Conservation (phyloP, 208 protist genomes). For the Giardia duodenalis region DNA sequence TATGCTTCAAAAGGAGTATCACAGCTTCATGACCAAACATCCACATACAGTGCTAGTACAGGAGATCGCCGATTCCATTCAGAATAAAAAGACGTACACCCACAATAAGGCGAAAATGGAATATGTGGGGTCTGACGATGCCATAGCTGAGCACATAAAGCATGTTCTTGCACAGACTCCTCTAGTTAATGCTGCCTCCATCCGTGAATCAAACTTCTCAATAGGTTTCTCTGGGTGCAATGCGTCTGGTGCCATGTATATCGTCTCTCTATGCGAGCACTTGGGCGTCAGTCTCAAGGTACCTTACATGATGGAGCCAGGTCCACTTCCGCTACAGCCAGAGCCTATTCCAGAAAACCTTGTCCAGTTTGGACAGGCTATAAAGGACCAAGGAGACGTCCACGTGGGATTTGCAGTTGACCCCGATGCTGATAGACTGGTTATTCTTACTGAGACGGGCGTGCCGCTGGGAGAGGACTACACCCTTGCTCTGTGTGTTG, state of each 20-base stretch:
- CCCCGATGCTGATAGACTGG: constrained; percentile 57
- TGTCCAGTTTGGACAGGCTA: constrained; percentile 45
- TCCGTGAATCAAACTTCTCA: constrained; percentile 43
- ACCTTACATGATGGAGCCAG: constrained; percentile 50
- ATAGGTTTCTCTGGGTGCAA: constrained; percentile 51
- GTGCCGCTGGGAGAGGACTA: constrained; percentile 51
- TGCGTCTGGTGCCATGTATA: constrained; percentile 52
- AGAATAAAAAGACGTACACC: constrained; percentile 39
- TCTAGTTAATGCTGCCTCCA: constrained; percentile 1
- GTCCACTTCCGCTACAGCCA: constrained; percentile 52
- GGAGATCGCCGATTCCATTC: constrained; percentile 42
- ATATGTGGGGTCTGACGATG: not conserved
- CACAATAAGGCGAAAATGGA: not conserved
- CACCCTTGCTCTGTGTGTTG: constrained; percentile 52
- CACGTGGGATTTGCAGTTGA: constrained; percentile 57
- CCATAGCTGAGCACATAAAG: not conserved
- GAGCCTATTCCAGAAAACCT: constrained; percentile 55
- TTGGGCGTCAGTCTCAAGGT: constrained; percentile 46
- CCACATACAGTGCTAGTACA: not conserved
- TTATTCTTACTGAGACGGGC: constrained; percentile 52
- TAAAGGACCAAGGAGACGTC: constrained; percentile 35
- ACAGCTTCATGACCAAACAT: not conserved
- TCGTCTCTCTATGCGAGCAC: constrained; percentile 40
- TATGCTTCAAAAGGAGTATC: not conserved
- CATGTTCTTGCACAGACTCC: not conserved